Evolutionary conservation across 257 asterid genomes (phyloP).

Genomic region (Solanum virginianum): DNA sequence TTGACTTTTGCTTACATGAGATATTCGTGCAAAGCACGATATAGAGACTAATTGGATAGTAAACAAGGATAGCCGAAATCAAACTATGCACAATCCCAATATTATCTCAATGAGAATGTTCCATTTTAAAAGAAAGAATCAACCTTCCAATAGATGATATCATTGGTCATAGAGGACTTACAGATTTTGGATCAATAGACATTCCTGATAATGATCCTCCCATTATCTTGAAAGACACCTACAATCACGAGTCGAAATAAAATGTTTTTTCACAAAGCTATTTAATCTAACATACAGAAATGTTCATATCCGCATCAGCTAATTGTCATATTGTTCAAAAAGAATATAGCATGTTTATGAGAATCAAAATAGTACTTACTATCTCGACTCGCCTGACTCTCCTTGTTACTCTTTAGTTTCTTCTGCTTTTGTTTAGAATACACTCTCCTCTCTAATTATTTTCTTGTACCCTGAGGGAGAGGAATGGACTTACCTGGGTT

Average conservation of each 20-base stretch:
- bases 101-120: neutral
- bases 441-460: neutral
- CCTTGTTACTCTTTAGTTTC: neutral
- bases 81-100: neutral
- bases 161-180: slow-evolving; percentile 20
- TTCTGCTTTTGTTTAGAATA: neutral
- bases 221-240: slow-evolving; percentile 89
- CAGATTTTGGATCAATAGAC: slow-evolving; percentile 88
- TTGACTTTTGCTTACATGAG: too few relatives aligned
- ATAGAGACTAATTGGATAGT: neutral
- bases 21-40: too few relatives aligned
- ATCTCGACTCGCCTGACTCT: neutral
- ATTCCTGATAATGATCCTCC: slow-evolving; percentile 86
- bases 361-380: neutral
- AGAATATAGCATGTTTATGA: neutral
- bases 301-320: neutral
- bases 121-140: neutral
- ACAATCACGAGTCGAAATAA: slow-evolving; percentile 3
- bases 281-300: slow-evolving; percentile 2
- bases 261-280: neutral
- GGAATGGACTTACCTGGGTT: neutral
- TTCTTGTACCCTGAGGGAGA: neutral
- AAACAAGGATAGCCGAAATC: neutral
- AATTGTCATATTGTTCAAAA: neutral
- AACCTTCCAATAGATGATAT: neutral